Conservation (phyloP, 257 asterid species). For the Nicotiana tomentosiformis region DNA sequence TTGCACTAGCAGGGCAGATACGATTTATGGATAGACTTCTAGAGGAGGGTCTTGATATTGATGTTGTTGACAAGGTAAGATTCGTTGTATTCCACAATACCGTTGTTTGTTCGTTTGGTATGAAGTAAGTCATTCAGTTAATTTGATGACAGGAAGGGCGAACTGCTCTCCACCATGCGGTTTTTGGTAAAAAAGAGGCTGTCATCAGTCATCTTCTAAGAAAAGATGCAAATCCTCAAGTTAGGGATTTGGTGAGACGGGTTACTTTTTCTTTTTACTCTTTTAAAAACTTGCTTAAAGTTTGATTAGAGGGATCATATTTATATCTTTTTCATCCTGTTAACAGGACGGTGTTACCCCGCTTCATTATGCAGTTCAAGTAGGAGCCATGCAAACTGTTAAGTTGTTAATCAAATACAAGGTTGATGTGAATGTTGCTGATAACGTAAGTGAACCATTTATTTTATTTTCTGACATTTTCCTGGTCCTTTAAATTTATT, state of each 20-base stretch:
- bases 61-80: slow-evolving; percentile 54
- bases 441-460: slow-evolving; percentile 52
- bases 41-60: slow-evolving; percentile 44
- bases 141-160: slow-evolving; percentile 59
- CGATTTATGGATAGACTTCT: slow-evolving; percentile 69
- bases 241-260: slow-evolving; percentile 58
- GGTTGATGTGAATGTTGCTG: slow-evolving; percentile 79
- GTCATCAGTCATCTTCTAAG: slow-evolving; percentile 91
- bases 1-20: slow-evolving; percentile 80
- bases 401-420: slow-evolving; percentile 77
- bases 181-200: slow-evolving; percentile 81
- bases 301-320: not conserved
- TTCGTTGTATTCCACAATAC: not conserved
- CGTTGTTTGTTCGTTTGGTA: slow-evolving; percentile 8
- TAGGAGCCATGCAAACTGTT: slow-evolving; percentile 81
- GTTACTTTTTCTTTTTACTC: slow-evolving; percentile 1
- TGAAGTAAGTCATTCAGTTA: slow-evolving; percentile 6
- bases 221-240: slow-evolving; percentile 80
- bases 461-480: not conserved
- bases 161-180: slow-evolving; percentile 87
- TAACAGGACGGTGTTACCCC: slow-evolving; percentile 82
- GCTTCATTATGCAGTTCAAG: slow-evolving; percentile 95
- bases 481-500: not conserved
- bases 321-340: not conserved
- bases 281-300: not conserved